These are phyloP conservation scores for Ophiosphaerella narmari DNA, from an alignment of 2,329 filamentous ascomycete genomes.

Conservation along the genomic window DNA sequence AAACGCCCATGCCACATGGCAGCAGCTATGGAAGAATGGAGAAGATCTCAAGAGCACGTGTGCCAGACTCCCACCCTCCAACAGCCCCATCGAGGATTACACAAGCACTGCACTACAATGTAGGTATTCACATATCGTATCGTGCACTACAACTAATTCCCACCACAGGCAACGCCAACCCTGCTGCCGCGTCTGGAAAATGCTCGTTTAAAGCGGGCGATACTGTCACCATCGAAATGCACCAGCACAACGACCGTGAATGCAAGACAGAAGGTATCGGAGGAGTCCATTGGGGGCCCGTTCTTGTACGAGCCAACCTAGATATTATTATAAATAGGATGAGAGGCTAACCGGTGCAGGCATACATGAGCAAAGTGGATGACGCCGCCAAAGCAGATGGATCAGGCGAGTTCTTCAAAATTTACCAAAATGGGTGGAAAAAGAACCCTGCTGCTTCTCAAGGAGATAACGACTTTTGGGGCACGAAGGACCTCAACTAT, in stretches of 20 bases:
- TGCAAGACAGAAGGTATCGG: slow-evolving; percentile 32
- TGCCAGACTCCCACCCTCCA: slow-evolving; percentile 30
- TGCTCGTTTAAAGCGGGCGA: slow-evolving; percentile 32
- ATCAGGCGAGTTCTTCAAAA: slow-evolving; percentile 57
- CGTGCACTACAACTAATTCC: not conserved
- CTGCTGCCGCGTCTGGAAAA: slow-evolving; percentile 30
- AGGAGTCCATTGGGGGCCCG: slow-evolving; percentile 56
- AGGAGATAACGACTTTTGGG: slow-evolving; percentile 49
- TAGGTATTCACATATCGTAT: not conserved
- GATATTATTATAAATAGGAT: too few species aligned
- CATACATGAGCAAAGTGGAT: slow-evolving; percentile 52
- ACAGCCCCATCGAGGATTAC: slow-evolving; percentile 38
- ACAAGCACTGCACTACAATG: slow-evolving; percentile 36
- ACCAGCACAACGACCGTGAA: slow-evolving; percentile 29
- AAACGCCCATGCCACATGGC: slow-evolving; percentile 36
- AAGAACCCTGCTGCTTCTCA: slow-evolving; percentile 40
- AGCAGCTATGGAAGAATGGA: slow-evolving; percentile 39
- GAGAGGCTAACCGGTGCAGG: slow-evolving; percentile 17
- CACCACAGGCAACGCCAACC: slow-evolving; percentile 26
- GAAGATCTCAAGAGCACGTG: slow-evolving; percentile 37
- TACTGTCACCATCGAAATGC: slow-evolving; percentile 38
- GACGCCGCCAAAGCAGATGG: slow-evolving; percentile 52
- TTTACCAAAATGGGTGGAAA: slow-evolving; percentile 48
- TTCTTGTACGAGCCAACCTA: slow-evolving; percentile 37
- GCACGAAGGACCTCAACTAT: slow-evolving; percentile 50